Base-by-base conservation (phyloP, 441 rosid species). In the Macaranga tanarius region DNA sequence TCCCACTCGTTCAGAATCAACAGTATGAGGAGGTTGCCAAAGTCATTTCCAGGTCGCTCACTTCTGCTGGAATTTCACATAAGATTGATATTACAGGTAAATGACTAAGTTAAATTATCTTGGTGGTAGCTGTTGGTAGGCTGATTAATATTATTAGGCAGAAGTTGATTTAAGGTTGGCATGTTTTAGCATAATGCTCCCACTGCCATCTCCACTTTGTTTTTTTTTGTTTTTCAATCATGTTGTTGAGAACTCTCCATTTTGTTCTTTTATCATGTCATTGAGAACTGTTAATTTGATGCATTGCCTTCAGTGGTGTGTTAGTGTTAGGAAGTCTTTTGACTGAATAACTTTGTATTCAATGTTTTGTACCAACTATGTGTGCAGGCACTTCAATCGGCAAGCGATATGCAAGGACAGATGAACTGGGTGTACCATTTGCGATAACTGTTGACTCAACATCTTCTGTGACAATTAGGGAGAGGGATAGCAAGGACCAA, bases 401-500 rank as follows among this genome's bases (percentile, higher is more conserved):
- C 55, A 90, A 90, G 78, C 81, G 92, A 67, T 90, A 90, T 66
- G 93, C 96, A 0, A 88, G 95, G 77, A 90, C 89, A 28, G 88
- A 90, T 72, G 96, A 90, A 76, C 81, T 89, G 17, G 96, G 96
- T 26, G 96, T 90, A 17, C 96, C 96, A 1, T 90, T 90, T 73
- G 92, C 96, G 19, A 76, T 90, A 57, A 87, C 93, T 0, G 90
- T 87, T 7, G 89, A 90, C 67, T 86, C 89, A 20, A 66, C 86
- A 34, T 20, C 79, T 2, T 88, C 85, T 1, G 96, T 85, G 80
- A 89, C 96, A 34, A 87, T 90, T 72, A 76, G 93, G 26, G 96
- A 90, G 80, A 79, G 89, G 70, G 96, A 90, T 67, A 89, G 92
- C 87, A 87, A 86, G 87, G 88, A 89, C 76, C 96, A 90, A 79